phyloP scores from a whole-genome alignment of 495 filamentous ascomycete species.

The Astrocystis sublimbata region DNA sequence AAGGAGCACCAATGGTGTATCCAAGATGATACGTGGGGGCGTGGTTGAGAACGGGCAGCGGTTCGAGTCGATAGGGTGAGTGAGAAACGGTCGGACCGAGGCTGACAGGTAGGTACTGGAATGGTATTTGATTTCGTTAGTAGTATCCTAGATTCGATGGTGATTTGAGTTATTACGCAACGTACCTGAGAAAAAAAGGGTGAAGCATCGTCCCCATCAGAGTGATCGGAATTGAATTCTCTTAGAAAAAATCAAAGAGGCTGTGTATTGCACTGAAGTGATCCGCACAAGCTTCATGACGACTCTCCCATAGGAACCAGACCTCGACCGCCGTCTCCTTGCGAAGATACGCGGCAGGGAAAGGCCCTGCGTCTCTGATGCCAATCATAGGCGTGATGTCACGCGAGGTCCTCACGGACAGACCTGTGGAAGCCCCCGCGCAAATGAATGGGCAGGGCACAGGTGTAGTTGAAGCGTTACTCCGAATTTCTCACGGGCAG shows the following conservation, averaged over 20 bases:
- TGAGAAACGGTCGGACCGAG: neutral
- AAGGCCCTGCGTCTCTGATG: constrained; percentile 96
- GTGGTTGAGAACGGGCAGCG: neutral
- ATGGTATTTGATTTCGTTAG: constrained; percentile 32
- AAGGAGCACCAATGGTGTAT: neutral
- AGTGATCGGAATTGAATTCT: constrained; percentile 91
- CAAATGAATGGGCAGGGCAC: constrained; percentile 35
- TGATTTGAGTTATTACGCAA: constrained; percentile 25
- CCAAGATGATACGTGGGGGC: neutral
- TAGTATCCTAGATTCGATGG: constrained; percentile 37
- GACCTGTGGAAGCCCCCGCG: constrained; percentile 50
- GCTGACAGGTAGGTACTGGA: neutral
- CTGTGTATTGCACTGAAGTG: constrained; percentile 99
- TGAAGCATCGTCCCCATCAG: constrained; percentile 45
- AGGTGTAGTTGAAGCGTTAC: constrained; percentile 80
- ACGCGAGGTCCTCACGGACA: constrained; percentile 93
- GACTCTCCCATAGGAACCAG: constrained; percentile 77
- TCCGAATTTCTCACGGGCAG: constrained; percentile 99
- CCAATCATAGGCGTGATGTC: constrained; percentile 88
- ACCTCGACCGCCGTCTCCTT: constrained; percentile 38
- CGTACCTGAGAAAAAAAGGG: constrained; percentile 61
- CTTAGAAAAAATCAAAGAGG: constrained; percentile 76
- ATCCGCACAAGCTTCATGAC: constrained; percentile 88
- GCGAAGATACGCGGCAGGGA: constrained; percentile 42
- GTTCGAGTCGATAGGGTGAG: neutral